Conservation (phyloP, 2,329 filamentous ascomycete genomes). For the Xylaria sp. region DNA sequence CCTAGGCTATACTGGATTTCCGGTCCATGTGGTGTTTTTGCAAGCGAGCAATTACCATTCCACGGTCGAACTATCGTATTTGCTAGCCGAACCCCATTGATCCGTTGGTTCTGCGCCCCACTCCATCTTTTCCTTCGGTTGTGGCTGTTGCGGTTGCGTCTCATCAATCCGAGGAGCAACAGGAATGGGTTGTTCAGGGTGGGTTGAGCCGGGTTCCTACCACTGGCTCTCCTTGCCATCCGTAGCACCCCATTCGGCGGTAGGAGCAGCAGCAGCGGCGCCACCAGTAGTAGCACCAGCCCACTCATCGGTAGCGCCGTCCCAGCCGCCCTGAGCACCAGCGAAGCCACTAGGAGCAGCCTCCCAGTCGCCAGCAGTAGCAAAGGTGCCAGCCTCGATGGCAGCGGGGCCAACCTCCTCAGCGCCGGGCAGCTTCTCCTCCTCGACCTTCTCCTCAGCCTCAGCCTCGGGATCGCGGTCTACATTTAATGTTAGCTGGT, state of each 20-base stretch:
- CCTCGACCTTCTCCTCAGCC: slow-evolving; percentile 96
- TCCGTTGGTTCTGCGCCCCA: not conserved
- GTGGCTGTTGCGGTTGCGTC: slow-evolving; percentile 20
- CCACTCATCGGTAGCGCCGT: slow-evolving; percentile 70
- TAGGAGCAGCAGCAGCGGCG: slow-evolving; percentile 70
- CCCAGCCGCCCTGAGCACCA: slow-evolving; percentile 62
- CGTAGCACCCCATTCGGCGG: slow-evolving; percentile 76
- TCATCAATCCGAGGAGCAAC: not conserved
- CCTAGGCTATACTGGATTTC: slow-evolving; percentile 50
- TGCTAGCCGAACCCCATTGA: slow-evolving; percentile 4
- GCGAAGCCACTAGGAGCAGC: slow-evolving; percentile 78
- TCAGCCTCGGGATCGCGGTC: slow-evolving; percentile 99
- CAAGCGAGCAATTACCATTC: slow-evolving; percentile 39
- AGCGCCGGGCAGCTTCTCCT: slow-evolving; percentile 88
- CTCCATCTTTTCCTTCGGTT: not conserved
- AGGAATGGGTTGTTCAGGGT: not conserved
- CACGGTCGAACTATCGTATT: slow-evolving; percentile 10
- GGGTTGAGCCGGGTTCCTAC: slow-evolving; percentile 41
- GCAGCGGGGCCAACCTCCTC: slow-evolving; percentile 86
- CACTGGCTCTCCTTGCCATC: slow-evolving; percentile 57
- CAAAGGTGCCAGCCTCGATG: slow-evolving; percentile 79
- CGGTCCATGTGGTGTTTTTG: slow-evolving; percentile 37
- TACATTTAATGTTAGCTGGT: slow-evolving; percentile 48
- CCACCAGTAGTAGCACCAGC: slow-evolving; percentile 67
- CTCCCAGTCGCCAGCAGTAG: slow-evolving; percentile 81